A percentile compares a stretch with the other conserved stretches of the same genome.
Evolutionary conservation across 2,329 filamentous ascomycete genomes (phyloP).

Genomic region (Monilinia vaccinii-corymbosi): DNA sequence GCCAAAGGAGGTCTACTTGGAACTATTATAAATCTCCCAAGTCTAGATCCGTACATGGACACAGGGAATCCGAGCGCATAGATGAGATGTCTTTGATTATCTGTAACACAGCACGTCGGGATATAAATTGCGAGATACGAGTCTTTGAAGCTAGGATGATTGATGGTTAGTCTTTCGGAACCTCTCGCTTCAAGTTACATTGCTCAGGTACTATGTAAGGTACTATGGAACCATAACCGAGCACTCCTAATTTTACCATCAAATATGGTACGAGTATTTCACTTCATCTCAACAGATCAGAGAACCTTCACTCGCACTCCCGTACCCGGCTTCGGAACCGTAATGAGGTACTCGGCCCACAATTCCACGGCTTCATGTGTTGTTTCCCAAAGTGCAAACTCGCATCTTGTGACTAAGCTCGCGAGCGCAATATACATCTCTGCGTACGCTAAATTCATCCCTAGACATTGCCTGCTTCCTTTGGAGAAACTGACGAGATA

Average conservation of each 20-base stretch:
- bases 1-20: background rate
- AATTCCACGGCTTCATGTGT: background rate
- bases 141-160: background rate
- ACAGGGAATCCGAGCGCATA: slow-evolving; percentile 1
- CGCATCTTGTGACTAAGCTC: background rate
- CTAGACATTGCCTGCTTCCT: slow-evolving; percentile 36
- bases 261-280: too few species aligned
- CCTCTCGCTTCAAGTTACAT: background rate
- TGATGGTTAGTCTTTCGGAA: background rate
- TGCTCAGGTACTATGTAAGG: background rate
- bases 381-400: slow-evolving; percentile 3
- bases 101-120: background rate
- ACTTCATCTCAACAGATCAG: background rate
- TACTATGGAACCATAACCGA: too few species aligned
- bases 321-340: background rate
- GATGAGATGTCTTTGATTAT: background rate
- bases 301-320: slow-evolving; percentile 6
- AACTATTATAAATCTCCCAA: background rate
- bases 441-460: slow-evolving; percentile 22
- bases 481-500: slow-evolving; percentile 36
- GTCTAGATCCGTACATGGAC: background rate
- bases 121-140: background rate
- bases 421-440: slow-evolving; percentile 9
- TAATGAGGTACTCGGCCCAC: background rate
- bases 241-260: background rate